A percentile compares a stretch with the other conserved stretches of the same genome.
Evolutionary conservation across 2,329 filamentous ascomycete genomes (phyloP).

Genomic region (Juglanconis sp.): DNA sequence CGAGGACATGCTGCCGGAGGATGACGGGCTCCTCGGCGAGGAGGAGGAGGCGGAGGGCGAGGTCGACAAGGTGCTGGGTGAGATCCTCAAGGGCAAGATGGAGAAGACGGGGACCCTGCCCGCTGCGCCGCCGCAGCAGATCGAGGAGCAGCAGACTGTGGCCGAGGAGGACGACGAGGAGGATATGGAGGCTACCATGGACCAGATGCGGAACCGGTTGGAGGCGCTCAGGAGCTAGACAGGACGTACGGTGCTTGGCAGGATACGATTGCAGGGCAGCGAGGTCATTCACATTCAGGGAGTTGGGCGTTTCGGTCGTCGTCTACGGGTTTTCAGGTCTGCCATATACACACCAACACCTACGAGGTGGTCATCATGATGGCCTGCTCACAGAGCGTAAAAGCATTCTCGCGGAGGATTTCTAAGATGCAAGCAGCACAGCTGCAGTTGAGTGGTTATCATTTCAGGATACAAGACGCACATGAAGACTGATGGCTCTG

Average conservation of each 20-base stretch:
- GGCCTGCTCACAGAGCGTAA: not conserved
- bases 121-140: conserved; percentile 50
- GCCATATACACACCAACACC: not conserved
- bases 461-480: no score
- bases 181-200: conserved; percentile 84
- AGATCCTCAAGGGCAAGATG: conserved; percentile 81
- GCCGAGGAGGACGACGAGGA: conserved; percentile 72
- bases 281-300: conserved; percentile 15
- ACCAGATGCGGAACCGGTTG: conserved; percentile 88
- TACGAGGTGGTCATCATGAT: not conserved
- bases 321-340: conserved; percentile 4
- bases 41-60: conserved; percentile 75
- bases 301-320: conserved; percentile 15
- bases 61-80: conserved; percentile 88
- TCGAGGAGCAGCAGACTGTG: conserved; percentile 48
- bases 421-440: no score
- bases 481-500: no score
- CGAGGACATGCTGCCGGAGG: conserved; percentile 76
- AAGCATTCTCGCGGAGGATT: not conserved
- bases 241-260: not conserved
- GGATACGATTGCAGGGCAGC: not conserved
- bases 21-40: conserved; percentile 65
- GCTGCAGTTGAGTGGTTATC: no score
- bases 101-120: conserved; percentile 59
- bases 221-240: conserved; percentile 82